Evolutionary conservation across 192 early-diverging fungal species (phyloP).

Genomic region (Umbelopsis sp.): DNA sequence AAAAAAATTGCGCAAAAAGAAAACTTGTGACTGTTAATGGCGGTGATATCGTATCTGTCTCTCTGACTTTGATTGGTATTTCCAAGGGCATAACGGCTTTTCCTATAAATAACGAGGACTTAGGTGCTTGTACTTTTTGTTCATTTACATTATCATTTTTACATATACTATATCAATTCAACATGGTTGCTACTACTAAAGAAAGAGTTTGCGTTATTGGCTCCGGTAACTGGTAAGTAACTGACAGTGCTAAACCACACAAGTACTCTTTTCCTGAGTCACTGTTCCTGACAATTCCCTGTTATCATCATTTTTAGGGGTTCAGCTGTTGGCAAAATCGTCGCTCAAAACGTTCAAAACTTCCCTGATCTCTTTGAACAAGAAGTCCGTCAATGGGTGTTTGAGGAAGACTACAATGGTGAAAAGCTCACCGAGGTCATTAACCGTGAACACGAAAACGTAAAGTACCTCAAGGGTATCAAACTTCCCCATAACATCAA

Average conservation of each 20-base stretch:
- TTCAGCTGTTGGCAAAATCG: conserved; percentile 89
- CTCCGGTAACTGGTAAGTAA: conserved; percentile 90
- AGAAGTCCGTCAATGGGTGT: conserved; percentile 94
- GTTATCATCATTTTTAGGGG: conserved; percentile 66
- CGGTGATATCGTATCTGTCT: neutral
- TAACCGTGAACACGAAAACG: conserved; percentile 92
- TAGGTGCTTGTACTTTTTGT: neutral
- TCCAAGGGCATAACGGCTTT: neutral
- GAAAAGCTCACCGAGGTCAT: conserved; percentile 91
- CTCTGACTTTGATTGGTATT: conserved; percentile 17
- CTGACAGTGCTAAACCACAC: neutral
- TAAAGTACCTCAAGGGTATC: conserved; percentile 87
- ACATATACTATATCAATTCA: conserved; percentile 12
- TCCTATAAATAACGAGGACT: neutral
- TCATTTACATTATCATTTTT: neutral
- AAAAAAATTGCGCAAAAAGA: conserved; percentile 1
- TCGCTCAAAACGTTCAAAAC: conserved; percentile 77
- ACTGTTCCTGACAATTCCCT: neutral
- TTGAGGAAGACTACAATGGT: conserved; percentile 86
- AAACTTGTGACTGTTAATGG: conserved; percentile 7
- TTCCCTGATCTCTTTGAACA: conserved; percentile 71
- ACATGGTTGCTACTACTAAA: conserved; percentile 18
- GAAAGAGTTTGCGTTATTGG: conserved; percentile 92
- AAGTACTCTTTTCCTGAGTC: neutral
- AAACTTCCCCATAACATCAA: conserved; percentile 83